Percentiles rank a stretch among this genome's conserved stretches.
Conservation (phyloP, 345 rosid genomes). For the Camelina laxa region DNA sequence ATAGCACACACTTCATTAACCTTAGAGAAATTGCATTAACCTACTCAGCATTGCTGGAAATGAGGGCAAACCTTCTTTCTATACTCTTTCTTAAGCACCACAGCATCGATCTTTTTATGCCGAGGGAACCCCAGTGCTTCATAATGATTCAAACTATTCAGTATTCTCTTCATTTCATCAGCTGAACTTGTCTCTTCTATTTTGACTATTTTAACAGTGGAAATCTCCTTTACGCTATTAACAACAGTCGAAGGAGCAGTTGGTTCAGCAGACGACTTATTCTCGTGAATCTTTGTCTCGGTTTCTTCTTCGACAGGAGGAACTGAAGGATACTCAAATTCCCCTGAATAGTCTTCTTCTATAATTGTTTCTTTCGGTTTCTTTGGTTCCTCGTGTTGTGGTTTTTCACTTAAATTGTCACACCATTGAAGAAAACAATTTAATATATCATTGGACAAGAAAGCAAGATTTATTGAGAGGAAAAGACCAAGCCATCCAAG, state of each 20-base stretch:
- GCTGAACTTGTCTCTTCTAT: conserved; percentile 68
- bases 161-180: conserved; percentile 91
- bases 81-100: conserved; percentile 79
- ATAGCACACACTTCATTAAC: conserved; percentile 29
- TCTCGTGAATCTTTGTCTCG: conserved; percentile 53
- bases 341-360: conserved; percentile 72
- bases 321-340: conserved; percentile 60
- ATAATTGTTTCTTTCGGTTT: conserved; percentile 55
- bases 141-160: conserved; percentile 74
- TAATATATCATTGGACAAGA: conserved; percentile 82
- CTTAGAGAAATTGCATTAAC: neutral
- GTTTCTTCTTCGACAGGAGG: conserved; percentile 58
- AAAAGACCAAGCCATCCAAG: conserved; percentile 95
- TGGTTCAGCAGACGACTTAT: conserved; percentile 68
- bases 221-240: conserved; percentile 55
- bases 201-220: conserved; percentile 51
- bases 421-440: conserved; percentile 77
- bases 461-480: conserved; percentile 84
- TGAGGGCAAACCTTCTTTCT: conserved; percentile 69
- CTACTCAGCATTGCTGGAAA: conserved; percentile 17
- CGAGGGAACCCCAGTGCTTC: conserved; percentile 83
- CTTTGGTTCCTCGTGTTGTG: conserved; percentile 64
- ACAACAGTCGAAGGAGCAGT: conserved; percentile 56
- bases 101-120: conserved; percentile 65
- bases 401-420: conserved; percentile 71